A percentile compares a stretch with the other conserved stretches of the same genome.
phyloP scores from a whole-genome alignment of 331 rosid species.

The Stylosanthes scabra region DNA sequence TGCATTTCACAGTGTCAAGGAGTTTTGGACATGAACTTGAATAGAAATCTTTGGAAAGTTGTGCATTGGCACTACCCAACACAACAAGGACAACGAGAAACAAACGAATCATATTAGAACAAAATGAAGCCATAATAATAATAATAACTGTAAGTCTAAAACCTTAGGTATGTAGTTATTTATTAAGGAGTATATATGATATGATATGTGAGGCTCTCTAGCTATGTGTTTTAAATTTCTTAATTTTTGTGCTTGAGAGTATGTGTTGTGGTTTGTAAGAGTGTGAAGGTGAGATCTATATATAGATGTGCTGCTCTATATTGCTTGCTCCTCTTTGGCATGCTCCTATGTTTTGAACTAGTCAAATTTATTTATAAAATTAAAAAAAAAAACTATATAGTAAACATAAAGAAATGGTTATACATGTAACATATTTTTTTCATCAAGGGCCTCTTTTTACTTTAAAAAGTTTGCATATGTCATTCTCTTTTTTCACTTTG shows the following conservation, averaged over 20 bases:
- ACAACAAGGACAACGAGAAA: conserved; percentile 37
- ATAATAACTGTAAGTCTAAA: neutral
- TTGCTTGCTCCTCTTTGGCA: too few species aligned
- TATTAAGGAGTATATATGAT: too few species aligned
- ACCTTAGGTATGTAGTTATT: neutral
- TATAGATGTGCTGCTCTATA: neutral
- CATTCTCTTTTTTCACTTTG: too few species aligned
- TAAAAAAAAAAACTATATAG: too few species aligned
- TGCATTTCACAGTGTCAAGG: conserved; percentile 55
- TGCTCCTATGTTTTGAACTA: too few species aligned
- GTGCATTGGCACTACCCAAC: conserved; percentile 51
- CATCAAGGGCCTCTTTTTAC: too few species aligned
- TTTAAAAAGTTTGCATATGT: too few species aligned
- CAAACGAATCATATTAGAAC: conserved; percentile 29
- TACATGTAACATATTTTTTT: too few species aligned
- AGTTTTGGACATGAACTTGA: conserved; percentile 71
- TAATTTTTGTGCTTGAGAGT: neutral
- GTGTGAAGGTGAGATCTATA: conserved; percentile 10
- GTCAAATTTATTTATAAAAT: too few species aligned
- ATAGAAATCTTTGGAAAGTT: conserved; percentile 65
- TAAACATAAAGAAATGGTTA: too few species aligned
- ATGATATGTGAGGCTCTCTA: neutral
- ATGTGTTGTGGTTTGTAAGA: conserved; percentile 9
- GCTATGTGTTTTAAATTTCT: neutral
- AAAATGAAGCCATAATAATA: conserved; percentile 54